phyloP scores from a whole-genome alignment of 208 protist genomes.

The Blechomonas ayalai region DNA sequence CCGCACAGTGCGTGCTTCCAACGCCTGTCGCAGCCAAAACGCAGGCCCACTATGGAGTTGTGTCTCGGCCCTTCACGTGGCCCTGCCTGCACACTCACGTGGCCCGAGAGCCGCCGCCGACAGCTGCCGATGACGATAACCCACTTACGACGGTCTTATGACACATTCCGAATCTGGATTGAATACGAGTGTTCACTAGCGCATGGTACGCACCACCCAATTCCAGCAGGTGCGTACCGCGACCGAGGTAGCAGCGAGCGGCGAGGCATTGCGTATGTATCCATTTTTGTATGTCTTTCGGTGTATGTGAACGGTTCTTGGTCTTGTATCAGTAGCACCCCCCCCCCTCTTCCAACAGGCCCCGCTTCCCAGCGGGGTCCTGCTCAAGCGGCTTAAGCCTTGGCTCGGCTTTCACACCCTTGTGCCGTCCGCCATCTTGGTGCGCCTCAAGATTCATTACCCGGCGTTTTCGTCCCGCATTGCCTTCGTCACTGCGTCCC shows the following conservation, averaged over 20 bases:
- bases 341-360: neutral
- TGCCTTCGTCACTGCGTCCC: no score
- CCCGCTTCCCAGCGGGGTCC: neutral
- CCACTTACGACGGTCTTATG: constrained; percentile 61
- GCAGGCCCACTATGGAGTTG: constrained; percentile 21
- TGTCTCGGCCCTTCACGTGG: constrained; percentile 10
- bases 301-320: constrained; percentile 6
- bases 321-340: constrained; percentile 1
- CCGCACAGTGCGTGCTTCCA: no score
- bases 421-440: constrained; percentile 27
- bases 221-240: constrained; percentile 45
- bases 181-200: constrained; percentile 41
- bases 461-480: no score
- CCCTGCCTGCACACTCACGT: constrained; percentile 15
- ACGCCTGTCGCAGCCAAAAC: no score
- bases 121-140: constrained; percentile 20
- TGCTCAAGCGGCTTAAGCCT: constrained; percentile 24
- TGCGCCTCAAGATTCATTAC: constrained; percentile 23
- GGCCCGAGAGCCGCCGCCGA: constrained; percentile 4
- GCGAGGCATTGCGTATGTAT: neutral
- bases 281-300: constrained; percentile 3
- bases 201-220: constrained; percentile 29
- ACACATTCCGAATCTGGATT: constrained; percentile 39
- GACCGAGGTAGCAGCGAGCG: constrained; percentile 20
- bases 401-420: constrained; percentile 27